A percentile compares a stretch with the other conserved stretches of the same genome.
These are phyloP conservation scores for Niebla homalea DNA, from an alignment of 495 filamentous ascomycete genomes.

Conservation along the genomic window DNA sequence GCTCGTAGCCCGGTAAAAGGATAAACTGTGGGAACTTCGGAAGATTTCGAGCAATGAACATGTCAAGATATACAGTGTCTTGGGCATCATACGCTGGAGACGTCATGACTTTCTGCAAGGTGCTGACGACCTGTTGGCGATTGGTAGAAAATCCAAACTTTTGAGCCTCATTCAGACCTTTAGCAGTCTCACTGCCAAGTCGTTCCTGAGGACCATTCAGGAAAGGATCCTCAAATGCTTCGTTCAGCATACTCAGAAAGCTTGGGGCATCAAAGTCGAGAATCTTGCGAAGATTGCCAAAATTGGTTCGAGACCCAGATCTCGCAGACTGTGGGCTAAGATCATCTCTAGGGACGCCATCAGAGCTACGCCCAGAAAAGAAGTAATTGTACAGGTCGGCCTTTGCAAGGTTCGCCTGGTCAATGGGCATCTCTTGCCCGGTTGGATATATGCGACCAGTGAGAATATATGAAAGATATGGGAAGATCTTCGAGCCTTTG, in stretches of 20 bases:
- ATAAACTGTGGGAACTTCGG: conserved; percentile 96
- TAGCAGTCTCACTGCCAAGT: conserved; percentile 35
- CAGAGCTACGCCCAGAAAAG: conserved; percentile 64
- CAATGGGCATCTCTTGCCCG: conserved; percentile 56
- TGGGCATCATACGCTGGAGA: conserved; percentile 53
- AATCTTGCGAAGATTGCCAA: conserved; percentile 70
- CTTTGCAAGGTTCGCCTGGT: conserved; percentile 61
- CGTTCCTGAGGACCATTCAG: conserved; percentile 63
- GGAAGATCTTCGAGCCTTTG: conserved; percentile 84
- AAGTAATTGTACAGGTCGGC: conserved; percentile 81
- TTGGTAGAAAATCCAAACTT: conserved; percentile 63
- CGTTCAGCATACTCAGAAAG: conserved; percentile 89
- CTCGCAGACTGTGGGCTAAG: conserved; percentile 3
- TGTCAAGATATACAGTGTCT: conserved; percentile 88
- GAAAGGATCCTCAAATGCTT: conserved; percentile 92
- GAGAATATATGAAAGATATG: conserved; percentile 84
- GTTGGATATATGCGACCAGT: conserved; percentile 87
- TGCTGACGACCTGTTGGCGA: conserved; percentile 79
- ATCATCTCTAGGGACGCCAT: conserved; percentile 18
- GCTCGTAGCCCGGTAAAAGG: conserved; percentile 68
- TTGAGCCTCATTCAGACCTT: conserved; percentile 44
- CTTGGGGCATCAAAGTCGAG: conserved; percentile 80
- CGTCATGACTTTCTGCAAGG: conserved; percentile 80
- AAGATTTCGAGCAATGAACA: conserved; percentile 93
- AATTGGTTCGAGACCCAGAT: conserved; percentile 21